Base-by-base conservation (phyloP, 2,329 filamentous ascomycete genomes). In the Pseudomassariella vexata region DNA sequence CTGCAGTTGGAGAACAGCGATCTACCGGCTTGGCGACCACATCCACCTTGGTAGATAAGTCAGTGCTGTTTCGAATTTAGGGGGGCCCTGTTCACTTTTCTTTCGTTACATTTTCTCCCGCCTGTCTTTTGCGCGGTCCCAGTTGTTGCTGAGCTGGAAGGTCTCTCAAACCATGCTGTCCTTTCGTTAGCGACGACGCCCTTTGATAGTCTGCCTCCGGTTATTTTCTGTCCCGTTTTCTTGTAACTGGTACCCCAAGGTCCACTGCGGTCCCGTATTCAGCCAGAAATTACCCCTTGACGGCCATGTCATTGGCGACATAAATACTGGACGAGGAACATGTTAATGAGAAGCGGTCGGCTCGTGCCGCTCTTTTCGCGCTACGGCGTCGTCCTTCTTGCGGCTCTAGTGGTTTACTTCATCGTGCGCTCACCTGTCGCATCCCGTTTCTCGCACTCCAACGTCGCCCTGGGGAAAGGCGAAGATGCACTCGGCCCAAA, bases 371-470 rank as follows among this genome's bases (percentile, higher is more conserved):
- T 54, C 24, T 34, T 47, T 26, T 45, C 40, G 40, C 52, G 53
- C 34, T 57, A 54, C 32, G 42, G 42, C 37, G 39, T 48, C 8
- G 44, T 55, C 18, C 35, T 56, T n/a, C 31, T 55, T 18, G 49
- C 48, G 20, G 50, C 42, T 27, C n/a, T 57, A 8, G 35, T 56
- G 21, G 47, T 56, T 20, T 56, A 50, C 38, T 55, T 47, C 23
- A 35, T 56, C 24, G 44, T 55, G n/a, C n/a, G n/a, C n/a, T n/a
- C n/a, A n/a, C n/a, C n/a, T n/a, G n/a, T n/a, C n/a, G n/a, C n/a
- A n/a, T n/a, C n/a, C n/a, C n/a, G n/a, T n/a, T n/a, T n/a, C n/a
- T n/a, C n/a, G n/a, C n/a, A n/a, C n/a, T n/a, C n/a, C 28, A 21
- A 19, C 18, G 21, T 9, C 21, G n/a, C n/a, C n/a, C n/a, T n/a